phyloP scores from a whole-genome alignment of 148 eudicot species.

The Arbutus unedo region DNA sequence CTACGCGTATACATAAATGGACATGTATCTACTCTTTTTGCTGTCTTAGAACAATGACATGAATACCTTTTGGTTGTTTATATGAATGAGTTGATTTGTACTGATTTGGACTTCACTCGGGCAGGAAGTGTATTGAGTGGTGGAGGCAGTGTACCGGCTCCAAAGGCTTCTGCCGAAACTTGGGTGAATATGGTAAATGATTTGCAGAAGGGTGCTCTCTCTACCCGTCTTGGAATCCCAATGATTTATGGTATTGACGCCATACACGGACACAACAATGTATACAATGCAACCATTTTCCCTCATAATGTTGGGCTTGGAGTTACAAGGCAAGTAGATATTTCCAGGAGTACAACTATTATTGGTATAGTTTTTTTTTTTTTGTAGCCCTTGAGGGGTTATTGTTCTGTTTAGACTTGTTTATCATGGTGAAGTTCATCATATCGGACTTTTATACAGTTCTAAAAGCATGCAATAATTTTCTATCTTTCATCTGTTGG shows the following conservation, averaged over 20 bases:
- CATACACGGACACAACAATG: slow-evolving; percentile 23
- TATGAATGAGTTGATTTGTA: background rate
- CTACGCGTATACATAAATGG: background rate
- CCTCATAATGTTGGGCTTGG: slow-evolving; percentile 25
- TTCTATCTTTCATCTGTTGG: background rate
- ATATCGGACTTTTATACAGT: background rate
- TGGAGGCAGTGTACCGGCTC: slow-evolving; percentile 22
- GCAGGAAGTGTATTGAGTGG: slow-evolving; percentile 22
- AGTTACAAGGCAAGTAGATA: slow-evolving; percentile 19
- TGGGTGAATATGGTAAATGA: slow-evolving; percentile 21
- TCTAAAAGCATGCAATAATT: background rate
- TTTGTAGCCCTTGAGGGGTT: background rate
- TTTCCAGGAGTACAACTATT: slow-evolving; percentile 6
- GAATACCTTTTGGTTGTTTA: background rate
- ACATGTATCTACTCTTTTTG: background rate
- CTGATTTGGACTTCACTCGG: background rate
- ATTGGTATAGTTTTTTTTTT: background rate
- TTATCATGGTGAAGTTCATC: background rate
- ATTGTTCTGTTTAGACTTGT: background rate
- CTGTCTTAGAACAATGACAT: background rate
- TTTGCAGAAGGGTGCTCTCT: slow-evolving; percentile 17
- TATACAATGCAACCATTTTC: slow-evolving; percentile 17
- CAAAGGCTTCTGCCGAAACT: slow-evolving; percentile 14
- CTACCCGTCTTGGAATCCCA: slow-evolving; percentile 23
- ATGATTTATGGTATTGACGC: slow-evolving; percentile 25